Evolutionary conservation across 805 yeast species (phyloP).

Genomic region (Kuraishia hungarica): DNA sequence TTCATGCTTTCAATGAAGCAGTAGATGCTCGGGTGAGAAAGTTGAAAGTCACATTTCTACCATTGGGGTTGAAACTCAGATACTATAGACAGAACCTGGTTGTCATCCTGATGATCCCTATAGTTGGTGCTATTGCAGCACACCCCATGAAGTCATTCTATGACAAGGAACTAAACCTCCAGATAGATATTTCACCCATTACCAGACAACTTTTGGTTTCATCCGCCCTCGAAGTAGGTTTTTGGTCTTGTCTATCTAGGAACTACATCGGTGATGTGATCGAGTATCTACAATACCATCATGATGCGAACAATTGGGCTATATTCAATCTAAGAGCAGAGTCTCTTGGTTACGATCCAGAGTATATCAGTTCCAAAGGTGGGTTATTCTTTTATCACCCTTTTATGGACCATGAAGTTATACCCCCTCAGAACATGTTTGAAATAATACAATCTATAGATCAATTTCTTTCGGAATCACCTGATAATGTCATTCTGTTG

Average conservation of each 20-base stretch:
- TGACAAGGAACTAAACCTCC: not conserved
- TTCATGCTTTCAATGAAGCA: too few species aligned
- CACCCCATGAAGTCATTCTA: not conserved
- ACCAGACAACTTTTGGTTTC: not conserved
- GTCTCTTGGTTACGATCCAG: slow-evolving; percentile 24
- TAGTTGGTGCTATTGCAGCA: not conserved
- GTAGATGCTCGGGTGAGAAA: too few species aligned
- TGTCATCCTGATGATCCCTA: not conserved
- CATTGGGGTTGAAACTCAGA: too few species aligned
- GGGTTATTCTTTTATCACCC: slow-evolving; percentile 37
- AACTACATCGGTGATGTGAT: slow-evolving; percentile 45
- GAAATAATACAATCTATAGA: slow-evolving; percentile 35
- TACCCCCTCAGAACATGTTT: slow-evolving; percentile 48
- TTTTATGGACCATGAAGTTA: slow-evolving; percentile 73
- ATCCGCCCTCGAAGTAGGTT: not conserved
- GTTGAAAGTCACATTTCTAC: too few species aligned
- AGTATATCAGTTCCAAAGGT: slow-evolving; percentile 24
- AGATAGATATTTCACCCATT: not conserved
- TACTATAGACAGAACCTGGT: too few species aligned
- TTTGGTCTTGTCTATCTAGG: not conserved
- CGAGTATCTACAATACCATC: slow-evolving; percentile 33
- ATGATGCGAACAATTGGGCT: slow-evolving; percentile 51
- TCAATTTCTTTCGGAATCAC: slow-evolving; percentile 25
- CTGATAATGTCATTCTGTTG: slow-evolving; percentile 42
- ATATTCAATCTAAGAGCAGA: slow-evolving; percentile 69